Evolutionary conservation across 2,329 filamentous ascomycete species (phyloP), one percentile per base, ranked within the genome.

Genomic region (Aquanectria penicillioides): DNA sequence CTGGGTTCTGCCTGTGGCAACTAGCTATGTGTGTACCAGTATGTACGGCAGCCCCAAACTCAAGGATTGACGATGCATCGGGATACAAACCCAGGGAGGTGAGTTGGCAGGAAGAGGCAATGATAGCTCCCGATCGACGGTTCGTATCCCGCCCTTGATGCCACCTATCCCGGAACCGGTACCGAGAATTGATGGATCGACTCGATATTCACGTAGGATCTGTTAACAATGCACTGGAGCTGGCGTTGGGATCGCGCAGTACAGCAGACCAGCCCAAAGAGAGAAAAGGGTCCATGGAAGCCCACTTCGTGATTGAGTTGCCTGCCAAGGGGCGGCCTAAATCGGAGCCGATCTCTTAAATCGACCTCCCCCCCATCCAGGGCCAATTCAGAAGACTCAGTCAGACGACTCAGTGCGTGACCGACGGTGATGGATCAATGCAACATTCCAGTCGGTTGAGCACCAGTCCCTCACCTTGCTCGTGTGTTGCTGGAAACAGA

Each of bases 371-470:
- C 51, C 43, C 40, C 41, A 17, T 40, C 33, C 40, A 37, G 36
- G 34, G 22, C 15, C 26, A 48, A n/a, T n/a, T n/a, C n/a, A n/a
- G n/a, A n/a, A n/a, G n/a, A n/a, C n/a, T n/a, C n/a, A n/a, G n/a
- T n/a, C n/a, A n/a, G n/a, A n/a, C n/a, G n/a, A n/a, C 43, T 10
- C 18, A 40, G 17, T 18, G 52, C 52, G 8, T 28, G 29, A 9
- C 8, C 40, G 40, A 41, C 52, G 43, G 47, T 28, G 44, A 34
- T 69, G 40, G 44, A 54, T 61, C 33, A 44, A 66, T 65, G 51
- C 59, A 58, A 60, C 65, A 69, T 69, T 68, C 65, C 61, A 67
- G 51, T 44, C 55, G 34, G 37, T 46, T 64, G 38, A 49, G 41
- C 49, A 60, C 44, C 56, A 20, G 47, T 41, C 34, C n/a, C n/a